Evolutionary conservation across 768 basidiomycete genomes (phyloP), one percentile per base, ranked within the genome.

Genomic region (Boletus eberwhitei): DNA sequence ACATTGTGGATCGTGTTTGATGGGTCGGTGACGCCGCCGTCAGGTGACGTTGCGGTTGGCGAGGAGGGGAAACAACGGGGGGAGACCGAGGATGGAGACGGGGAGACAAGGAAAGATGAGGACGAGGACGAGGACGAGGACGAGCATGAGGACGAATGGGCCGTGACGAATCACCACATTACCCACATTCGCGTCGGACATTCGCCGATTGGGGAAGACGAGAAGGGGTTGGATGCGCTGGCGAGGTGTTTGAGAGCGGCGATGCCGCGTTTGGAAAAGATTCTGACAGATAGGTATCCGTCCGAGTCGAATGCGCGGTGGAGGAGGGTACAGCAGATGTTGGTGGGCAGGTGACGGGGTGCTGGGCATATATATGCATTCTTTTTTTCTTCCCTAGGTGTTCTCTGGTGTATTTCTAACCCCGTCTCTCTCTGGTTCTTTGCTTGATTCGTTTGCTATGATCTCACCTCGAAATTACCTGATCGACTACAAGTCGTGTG

Each of bases 251-350:
- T 67, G 26, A 46, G 42, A 14, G 24, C 51, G 24, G 39, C 63
- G 34, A 68, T 67, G 59, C 66, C 66, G 2, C 59, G 61, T 14
- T n/a, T 67, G 38, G 64, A 62, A 43, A 58, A 22, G 43, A 58
- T 67, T 22, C 41, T 37, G 14, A n/a, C 48, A n/a, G 59, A 59
- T 8, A 58, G 19, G 41, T 59, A 59, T 49, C 44, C 52, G 26
- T n/a, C 31, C 5, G 66, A 59, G 13, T 39, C 57, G 37, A 54
- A 59, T 16, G 37, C 39, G 29, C 63, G 51, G 32, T 64, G 63
- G 63, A 21, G 5, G 8, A 46, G 14, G 36, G 56, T 64, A 19
- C 56, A 65, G 8, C 38, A 16, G 16, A 32, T 62, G 50, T 12
- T 64, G 44, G 21, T 29, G 31, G 13, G 17, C 12, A 52, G 14